phyloP scores from a whole-genome alignment of 345 rosid species.

The Trapa bicornis region DNA sequence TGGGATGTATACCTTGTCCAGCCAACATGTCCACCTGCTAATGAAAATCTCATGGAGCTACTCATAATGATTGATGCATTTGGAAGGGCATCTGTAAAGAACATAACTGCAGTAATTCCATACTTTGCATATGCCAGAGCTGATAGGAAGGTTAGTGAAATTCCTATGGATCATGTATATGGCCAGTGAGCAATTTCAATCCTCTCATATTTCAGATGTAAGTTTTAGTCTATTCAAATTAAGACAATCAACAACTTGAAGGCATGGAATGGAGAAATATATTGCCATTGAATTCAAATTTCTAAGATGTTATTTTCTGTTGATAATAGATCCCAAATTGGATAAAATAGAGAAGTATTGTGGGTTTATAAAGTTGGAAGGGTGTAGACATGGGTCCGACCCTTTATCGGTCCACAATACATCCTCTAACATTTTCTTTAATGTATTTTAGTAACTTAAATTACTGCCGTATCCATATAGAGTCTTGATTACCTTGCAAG shows the following conservation, averaged over 20 bases:
- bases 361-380: too few relatives aligned
- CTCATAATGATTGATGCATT: slow-evolving; percentile 95
- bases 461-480: slow-evolving; percentile 18
- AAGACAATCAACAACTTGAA: background rate
- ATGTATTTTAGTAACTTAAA: background rate
- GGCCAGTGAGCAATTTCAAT: slow-evolving; percentile 53
- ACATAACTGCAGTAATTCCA: slow-evolving; percentile 87
- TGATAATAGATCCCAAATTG: background rate
- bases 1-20: slow-evolving; percentile 95
- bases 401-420: too few relatives aligned
- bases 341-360: too few relatives aligned
- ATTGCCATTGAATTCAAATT: background rate
- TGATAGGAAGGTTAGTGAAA: slow-evolving; percentile 88
- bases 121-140: slow-evolving; percentile 98
- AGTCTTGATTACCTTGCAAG: slow-evolving; percentile 95
- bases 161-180: slow-evolving; percentile 91
- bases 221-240: background rate
- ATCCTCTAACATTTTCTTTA: too few relatives aligned
- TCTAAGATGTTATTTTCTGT: background rate
- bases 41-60: slow-evolving; percentile 97
- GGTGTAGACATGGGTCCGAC: too few relatives aligned
- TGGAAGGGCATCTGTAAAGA: slow-evolving; percentile 88
- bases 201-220: background rate
- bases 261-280: background rate
- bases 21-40: slow-evolving; percentile 96